Base-by-base conservation (phyloP, 257 asterid species). In the Mitragyna speciosa region DNA sequence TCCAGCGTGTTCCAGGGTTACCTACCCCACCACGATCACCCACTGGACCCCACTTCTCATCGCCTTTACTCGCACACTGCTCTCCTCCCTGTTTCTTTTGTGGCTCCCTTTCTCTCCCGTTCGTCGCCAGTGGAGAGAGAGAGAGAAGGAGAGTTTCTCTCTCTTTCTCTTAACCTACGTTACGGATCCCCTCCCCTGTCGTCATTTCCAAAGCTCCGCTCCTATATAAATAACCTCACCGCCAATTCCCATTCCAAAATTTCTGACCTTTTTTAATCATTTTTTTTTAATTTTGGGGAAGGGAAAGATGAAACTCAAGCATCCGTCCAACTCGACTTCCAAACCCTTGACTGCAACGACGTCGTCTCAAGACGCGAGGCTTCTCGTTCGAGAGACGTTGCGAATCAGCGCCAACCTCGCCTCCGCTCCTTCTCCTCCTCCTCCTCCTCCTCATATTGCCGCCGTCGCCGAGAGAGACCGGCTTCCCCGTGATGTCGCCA, bases 351-450 rank as follows among this genome's bases (percentile, higher is more conserved):
- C 94, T 39, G 49, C 86, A 26, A 63, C 86, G 58, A 8, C 90
- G 71, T 76, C 87, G n/a, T 84, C 95, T 12, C 80, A 91, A 30
- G 99, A 96, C 26, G 86, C 98, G 77, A 82, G 87, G 80, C 87
- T 92, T 59, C 94, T 96, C 28, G 97, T 92, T 2, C 97, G 97
- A 6, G 98, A 96, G 88, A 92, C 98, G 76, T 92, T 96, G 11
- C 96, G 98, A 36, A 96, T 96, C 81, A 96, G 98, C 88, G 99
- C 99, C 52, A 89, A 96, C 82, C 96, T 94, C 26, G 99, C 97
- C 75, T 94, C 97, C 82, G 91, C 97, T 56, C 84, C 97, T 67
- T 88, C 80, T 56, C n/a, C 67, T 26, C 36, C 79, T 12, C 33
- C 72, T 66, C 10, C 87, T 77, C 83, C 87, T 76, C 83, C 86